Conservation (phyloP, 2,329 filamentous ascomycete species). For the Xylaria hypoxylon region DNA sequence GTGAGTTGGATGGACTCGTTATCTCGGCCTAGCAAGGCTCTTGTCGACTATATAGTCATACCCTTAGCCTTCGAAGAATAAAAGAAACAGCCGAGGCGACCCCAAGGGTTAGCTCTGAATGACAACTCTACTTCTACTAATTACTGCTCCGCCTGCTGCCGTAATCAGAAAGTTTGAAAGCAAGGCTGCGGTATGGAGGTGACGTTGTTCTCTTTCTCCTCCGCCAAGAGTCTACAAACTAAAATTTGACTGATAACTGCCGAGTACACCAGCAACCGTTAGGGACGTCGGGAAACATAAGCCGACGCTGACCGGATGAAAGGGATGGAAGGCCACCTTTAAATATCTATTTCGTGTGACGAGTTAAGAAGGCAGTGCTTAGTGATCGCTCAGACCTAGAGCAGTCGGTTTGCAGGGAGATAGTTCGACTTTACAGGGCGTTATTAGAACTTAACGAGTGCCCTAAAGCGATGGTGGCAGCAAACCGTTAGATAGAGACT, state of each 20-base stretch:
- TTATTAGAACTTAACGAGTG: too few relatives aligned
- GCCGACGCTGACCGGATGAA: conserved; percentile 2
- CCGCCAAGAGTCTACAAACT: conserved; percentile 9
- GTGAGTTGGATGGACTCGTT: not conserved
- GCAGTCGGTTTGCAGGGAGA: not conserved
- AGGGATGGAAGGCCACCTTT: conserved; percentile 60
- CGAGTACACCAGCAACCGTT: not conserved
- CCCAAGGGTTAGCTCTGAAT: too few relatives aligned
- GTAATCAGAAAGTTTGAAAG: conserved; percentile 61
- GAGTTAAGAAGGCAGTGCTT: conserved; percentile 65
- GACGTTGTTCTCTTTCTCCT: conserved; percentile 57
- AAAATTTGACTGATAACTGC: not conserved
- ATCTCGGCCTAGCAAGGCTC: not conserved
- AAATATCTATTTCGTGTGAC: conserved; percentile 53
- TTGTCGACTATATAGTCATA: conserved; percentile 67
- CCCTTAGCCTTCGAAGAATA: conserved; percentile 58
- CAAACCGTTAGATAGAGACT: not conserved
- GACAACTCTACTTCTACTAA: conserved; percentile 51
- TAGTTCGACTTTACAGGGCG: not conserved
- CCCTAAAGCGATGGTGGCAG: not conserved
- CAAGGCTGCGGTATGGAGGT: conserved; percentile 65
- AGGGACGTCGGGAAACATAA: conserved; percentile 50
- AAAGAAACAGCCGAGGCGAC: conserved; percentile 5
- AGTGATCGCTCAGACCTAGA: conserved; percentile 52
- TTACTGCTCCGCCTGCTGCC: conserved; percentile 69